phyloP scores from a whole-genome alignment of 768 basidiomycete genomes.

The Coprinopsis marcescibilis region DNA sequence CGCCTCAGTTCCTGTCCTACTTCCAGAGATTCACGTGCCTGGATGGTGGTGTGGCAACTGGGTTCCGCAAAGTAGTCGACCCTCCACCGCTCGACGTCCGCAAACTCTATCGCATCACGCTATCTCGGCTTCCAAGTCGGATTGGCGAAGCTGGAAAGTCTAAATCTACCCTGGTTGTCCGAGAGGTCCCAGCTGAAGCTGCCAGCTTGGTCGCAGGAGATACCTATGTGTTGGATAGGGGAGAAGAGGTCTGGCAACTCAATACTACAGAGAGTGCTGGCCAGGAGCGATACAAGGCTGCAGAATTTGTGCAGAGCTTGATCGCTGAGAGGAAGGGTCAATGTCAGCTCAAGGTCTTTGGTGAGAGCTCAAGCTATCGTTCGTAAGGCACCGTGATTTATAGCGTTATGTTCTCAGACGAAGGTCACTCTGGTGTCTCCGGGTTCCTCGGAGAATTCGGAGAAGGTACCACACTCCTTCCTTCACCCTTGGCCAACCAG shows the following conservation, averaged over 20 bases:
- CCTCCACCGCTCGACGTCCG: constrained; percentile 29
- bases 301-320: constrained; percentile 49
- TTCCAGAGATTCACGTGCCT: constrained; percentile 25
- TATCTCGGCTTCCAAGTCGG: constrained; percentile 23
- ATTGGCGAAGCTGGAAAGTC: constrained; percentile 10
- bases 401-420: constrained; percentile 30
- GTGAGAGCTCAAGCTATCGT: constrained; percentile 23
- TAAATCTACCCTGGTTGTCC: constrained; percentile 32
- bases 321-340: constrained; percentile 35
- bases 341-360: constrained; percentile 43
- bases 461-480: constrained; percentile 20
- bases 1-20: constrained; percentile 33
- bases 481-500: constrained; percentile 6
- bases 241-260: constrained; percentile 44
- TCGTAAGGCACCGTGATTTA: background rate
- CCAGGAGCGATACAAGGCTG: constrained; percentile 55
- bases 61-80: constrained; percentile 28
- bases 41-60: constrained; percentile 26
- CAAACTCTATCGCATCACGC: constrained; percentile 47
- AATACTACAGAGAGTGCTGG: constrained; percentile 51
- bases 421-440: constrained; percentile 41
- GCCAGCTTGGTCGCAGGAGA: constrained; percentile 48
- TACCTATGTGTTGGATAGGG: constrained; percentile 58
- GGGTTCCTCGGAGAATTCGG: constrained; percentile 47
- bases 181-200: constrained; percentile 41